A percentile compares a stretch with the other conserved stretches of the same genome.
Evolutionary conservation across 139 green algal species (phyloP).

Genomic region (Mychonastes homosphaera): DNA sequence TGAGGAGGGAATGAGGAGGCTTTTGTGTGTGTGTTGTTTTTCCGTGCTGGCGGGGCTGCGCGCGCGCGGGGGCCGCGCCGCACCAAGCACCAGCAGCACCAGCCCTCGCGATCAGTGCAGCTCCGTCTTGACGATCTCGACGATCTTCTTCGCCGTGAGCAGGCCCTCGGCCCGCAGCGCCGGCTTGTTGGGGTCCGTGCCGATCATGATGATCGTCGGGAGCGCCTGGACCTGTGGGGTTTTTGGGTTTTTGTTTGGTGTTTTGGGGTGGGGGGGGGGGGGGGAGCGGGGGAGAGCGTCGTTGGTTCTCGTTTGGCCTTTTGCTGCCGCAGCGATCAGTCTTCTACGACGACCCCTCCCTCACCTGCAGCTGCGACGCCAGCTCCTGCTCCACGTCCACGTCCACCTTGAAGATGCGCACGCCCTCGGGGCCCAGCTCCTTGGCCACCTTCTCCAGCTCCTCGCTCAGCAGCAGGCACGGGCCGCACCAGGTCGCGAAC

Average conservation of each 20-base stretch:
- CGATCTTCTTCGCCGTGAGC: constrained; percentile 68
- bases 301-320: not conserved
- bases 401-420: constrained; percentile 87
- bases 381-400: constrained; percentile 85
- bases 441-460: constrained; percentile 67
- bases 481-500: constrained; percentile 82
- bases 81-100: too few relatives aligned
- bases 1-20: too few relatives aligned
- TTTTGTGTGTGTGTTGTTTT: too few relatives aligned
- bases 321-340: not conserved
- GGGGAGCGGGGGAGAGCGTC: not conserved
- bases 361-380: constrained; percentile 36
- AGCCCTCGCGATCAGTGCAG: too few relatives aligned
- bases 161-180: constrained; percentile 85
- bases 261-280: not conserved
- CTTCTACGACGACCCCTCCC: not conserved
- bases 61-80: too few relatives aligned
- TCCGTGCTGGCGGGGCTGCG: too few relatives aligned
- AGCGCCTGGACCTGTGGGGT: constrained; percentile 81
- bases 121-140: constrained; percentile 65
- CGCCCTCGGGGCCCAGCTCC: constrained; percentile 38
- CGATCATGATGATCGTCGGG: constrained; percentile 89
- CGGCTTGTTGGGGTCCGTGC: constrained; percentile 69
- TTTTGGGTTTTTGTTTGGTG: not conserved
- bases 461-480: constrained; percentile 63